These are phyloP conservation scores for Pseudonectria foliicola DNA, from an alignment of 2,329 filamentous ascomycete species.

Conservation along the genomic window DNA sequence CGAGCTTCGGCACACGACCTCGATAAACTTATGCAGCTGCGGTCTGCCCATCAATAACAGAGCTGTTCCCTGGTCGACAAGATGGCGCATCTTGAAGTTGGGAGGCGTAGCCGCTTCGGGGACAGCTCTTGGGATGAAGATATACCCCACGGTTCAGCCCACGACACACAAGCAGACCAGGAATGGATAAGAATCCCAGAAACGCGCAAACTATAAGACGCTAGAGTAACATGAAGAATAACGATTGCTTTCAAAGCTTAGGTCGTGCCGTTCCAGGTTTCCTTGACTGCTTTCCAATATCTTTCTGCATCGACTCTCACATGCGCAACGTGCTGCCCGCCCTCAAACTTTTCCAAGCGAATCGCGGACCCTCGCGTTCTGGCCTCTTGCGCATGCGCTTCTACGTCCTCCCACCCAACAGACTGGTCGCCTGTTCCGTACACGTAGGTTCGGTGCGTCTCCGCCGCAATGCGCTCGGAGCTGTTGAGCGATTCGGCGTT, in stretches of 20 bases:
- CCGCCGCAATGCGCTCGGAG: constrained; percentile 23
- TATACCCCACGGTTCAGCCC: no score
- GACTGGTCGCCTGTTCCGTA: constrained; percentile 43
- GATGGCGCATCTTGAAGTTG: no score
- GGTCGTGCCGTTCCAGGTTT: constrained; percentile 36
- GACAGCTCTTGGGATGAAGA: no score
- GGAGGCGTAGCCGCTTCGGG: no score
- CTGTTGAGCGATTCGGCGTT: constrained; percentile 34
- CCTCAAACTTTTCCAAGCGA: constrained; percentile 37
- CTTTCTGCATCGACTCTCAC: constrained; percentile 36
- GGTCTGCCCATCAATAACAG: no score
- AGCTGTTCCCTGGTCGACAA: no score
- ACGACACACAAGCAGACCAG: no score
- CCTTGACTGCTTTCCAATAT: constrained; percentile 44
- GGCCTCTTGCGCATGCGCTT: constrained; percentile 39
- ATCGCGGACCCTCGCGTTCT: constrained; percentile 32
- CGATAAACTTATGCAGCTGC: no score
- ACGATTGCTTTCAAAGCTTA: neutral
- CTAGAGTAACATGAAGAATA: no score
- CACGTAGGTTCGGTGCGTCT: constrained; percentile 43
- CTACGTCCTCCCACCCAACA: constrained; percentile 40
- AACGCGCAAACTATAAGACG: no score
- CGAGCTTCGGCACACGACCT: no score
- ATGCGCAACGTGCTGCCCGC: constrained; percentile 45
- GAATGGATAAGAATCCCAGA: no score